Base-by-base conservation (phyloP, 1,284 basidiomycete genomes). In the Cutaneotrichosporon daszewskae region DNA sequence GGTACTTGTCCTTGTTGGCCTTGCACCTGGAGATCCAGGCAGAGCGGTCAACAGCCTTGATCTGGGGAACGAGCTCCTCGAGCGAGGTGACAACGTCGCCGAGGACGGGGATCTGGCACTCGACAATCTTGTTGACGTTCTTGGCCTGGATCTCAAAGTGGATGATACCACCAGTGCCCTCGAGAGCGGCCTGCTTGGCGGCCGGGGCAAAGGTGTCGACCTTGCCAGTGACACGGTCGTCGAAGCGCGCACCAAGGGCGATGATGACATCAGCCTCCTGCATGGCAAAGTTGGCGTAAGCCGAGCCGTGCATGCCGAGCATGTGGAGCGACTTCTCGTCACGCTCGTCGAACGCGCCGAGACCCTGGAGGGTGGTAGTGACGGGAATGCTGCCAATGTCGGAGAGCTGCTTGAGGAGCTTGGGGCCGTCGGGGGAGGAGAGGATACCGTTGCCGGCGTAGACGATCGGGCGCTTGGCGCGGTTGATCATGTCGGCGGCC, bases 101-200 rank as follows among this genome's bases (percentile, higher is more conserved):
- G 40, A 96, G 80, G 58, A 98, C 79, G 40, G 95, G 88, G 51
- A 96, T 87, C 37, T 86, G 84, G 20, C 95, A 91, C 58, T 98
- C 84, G 41, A 98, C 82, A 51, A 98, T 91, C 75, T 98, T 98
- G 81, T 98, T 98, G 74, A 98, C 81, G 75, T 98, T 98, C 78
- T 98, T 97, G 38, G 94, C 89, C 76, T 85, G 84, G 58, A 98
- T 91, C 76, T 98, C 95, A 65, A 97, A 97, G 75, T 98, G 94
- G 62, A 98, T 92, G 75, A 98, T 96, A 43, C 94, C 95, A 22
- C 95, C 94, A 2, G 81, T 79, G 40, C 90, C 88, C 62, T 85
- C 78, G 3, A 79, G 74, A 4, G 94, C 91, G 12, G 94, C 94
- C 14, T 85, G 85, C 40, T 79, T 77, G 1, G 94, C 94, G 18